These are phyloP conservation scores for Exophiala oligosperma DNA, from an alignment of 2,329 filamentous ascomycete genomes.

Conservation along the genomic window DNA sequence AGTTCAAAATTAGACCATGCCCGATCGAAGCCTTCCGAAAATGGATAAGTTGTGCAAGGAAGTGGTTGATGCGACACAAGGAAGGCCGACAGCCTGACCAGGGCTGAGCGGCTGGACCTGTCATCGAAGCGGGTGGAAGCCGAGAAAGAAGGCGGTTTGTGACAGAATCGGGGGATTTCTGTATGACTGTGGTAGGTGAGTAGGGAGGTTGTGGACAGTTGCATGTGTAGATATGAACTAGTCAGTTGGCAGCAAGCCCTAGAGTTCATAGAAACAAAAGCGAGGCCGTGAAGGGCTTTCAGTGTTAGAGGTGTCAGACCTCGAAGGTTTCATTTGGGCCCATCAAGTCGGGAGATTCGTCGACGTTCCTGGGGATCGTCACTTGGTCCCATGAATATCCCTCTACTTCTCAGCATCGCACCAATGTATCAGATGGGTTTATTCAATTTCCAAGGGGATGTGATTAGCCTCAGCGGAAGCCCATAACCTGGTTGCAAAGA, in stretches of 20 bases:
- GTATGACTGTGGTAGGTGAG: constrained; percentile 23
- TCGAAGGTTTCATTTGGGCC: too few species aligned
- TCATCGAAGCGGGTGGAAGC: constrained; percentile 28
- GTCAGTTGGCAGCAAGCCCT: neutral
- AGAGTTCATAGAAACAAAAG: neutral
- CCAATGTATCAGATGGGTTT: too few species aligned
- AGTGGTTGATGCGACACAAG: constrained; percentile 6
- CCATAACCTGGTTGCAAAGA: too few species aligned
- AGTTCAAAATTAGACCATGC: constrained; percentile 12
- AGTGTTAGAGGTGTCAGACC: too few species aligned
- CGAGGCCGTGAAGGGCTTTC: too few species aligned
- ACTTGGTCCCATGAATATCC: too few species aligned
- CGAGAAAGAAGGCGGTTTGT: constrained; percentile 25
- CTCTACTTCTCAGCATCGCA: too few species aligned
- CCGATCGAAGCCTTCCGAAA: constrained; percentile 7
- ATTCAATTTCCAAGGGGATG: too few species aligned
- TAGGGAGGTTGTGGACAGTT: constrained; percentile 17
- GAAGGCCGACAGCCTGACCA: constrained; percentile 16
- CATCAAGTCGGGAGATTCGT: too few species aligned
- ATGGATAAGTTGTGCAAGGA: constrained; percentile 6
- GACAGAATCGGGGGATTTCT: constrained; percentile 31
- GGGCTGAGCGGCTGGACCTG: constrained; percentile 22
- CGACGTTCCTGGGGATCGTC: too few species aligned
- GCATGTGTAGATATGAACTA: constrained; percentile 7
- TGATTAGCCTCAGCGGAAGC: too few species aligned